Evolutionary conservation across 495 filamentous ascomycete species (phyloP), one percentile per base, ranked within the genome.

Genomic region (Lichina pygmaea): DNA sequence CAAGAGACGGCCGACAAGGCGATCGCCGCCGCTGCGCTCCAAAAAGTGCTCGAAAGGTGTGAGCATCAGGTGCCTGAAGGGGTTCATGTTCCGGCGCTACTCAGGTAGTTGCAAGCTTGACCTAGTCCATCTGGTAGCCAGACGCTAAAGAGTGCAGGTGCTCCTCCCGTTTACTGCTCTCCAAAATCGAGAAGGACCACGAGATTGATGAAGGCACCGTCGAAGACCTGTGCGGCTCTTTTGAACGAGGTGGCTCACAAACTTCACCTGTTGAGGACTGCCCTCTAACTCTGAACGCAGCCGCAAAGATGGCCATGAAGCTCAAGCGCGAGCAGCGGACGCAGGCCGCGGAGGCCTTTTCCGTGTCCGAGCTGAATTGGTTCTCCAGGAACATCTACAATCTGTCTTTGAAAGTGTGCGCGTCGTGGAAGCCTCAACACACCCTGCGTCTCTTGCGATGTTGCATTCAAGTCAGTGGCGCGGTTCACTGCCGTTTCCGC

Each of bases 361-460:
- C 60, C 2, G 41, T 66, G 16, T 58, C 60, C 30, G 81, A 91
- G 48, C 61, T 86, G 3, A 66, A 86, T 54, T 89, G 83, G 82
- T 82, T 91, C 57, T 74, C 72, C 42, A 70, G 72, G 45, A 84
- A 76, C 50, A 70, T 72, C 7, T 92, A 89, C 57, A 84, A 86
- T 50, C 55, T 82, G 24, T 70, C 73, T 0, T 54, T 86, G 2
- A 72, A 74, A 50, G 60, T 70, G 37, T 69, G 71, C 34, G 62
- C 62, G 0, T 56, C 50, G 10, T 74, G 77, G 65, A 53, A 66
- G 13, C 63, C 72, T 6, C 55, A 60, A 7, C 57, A 60, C 40
- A 62, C 70, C 0, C 46, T 75, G 31, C 58, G 67, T 30, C 66
- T 91, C 41, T 55, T 86, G 3, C 54, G 59, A 9, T 59, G 63